Evolutionary conservation across 2,329 filamentous ascomycete genomes (phyloP).

Genomic region (Penicillium thymicola): DNA sequence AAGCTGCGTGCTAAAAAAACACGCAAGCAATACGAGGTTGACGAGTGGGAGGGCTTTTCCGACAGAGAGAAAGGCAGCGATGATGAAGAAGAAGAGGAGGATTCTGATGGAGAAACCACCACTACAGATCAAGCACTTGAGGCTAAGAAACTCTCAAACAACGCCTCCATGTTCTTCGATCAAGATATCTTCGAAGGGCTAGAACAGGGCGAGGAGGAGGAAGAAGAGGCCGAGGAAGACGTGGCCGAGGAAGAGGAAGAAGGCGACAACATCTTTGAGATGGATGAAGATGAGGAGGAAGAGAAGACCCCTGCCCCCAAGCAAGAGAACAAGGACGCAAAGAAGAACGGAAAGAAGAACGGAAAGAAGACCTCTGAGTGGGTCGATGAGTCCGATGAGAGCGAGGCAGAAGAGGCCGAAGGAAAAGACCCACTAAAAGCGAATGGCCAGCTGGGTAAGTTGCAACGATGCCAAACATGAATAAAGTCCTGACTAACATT

Average conservation of each 20-base stretch:
- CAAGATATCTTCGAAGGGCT: slow-evolving; percentile 92
- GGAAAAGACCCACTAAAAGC: slow-evolving; percentile 39
- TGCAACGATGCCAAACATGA: slow-evolving; percentile 20
- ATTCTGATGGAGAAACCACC: slow-evolving; percentile 16
- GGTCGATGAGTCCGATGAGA: slow-evolving; percentile 34
- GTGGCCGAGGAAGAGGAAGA: slow-evolving; percentile 35
- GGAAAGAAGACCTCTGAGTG: slow-evolving; percentile 18
- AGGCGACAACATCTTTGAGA: slow-evolving; percentile 36
- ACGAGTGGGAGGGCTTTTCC: slow-evolving; percentile 90
- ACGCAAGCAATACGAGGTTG: slow-evolving; percentile 74
- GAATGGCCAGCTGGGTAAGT: slow-evolving; percentile 45
- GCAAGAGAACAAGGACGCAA: slow-evolving; percentile 22
- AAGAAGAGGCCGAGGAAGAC: slow-evolving; percentile 43
- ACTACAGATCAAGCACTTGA: slow-evolving; percentile 34
- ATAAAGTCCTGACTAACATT: slow-evolving; percentile 18
- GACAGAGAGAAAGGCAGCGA: slow-evolving; percentile 57
- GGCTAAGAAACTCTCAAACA: slow-evolving; percentile 66
- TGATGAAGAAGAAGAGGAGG: slow-evolving; percentile 58
- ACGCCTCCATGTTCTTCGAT: slow-evolving; percentile 85
- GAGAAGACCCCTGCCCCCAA: slow-evolving; percentile 18
- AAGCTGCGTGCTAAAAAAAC: slow-evolving; percentile 90
- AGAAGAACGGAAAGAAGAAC: slow-evolving; percentile 14
- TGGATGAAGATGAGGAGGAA: slow-evolving; percentile 32
- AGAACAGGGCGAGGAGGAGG: slow-evolving; percentile 61
- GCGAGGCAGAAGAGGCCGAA: slow-evolving; percentile 31